Conservation (phyloP, 2,329 filamentous ascomycete species). For the Hypoxylon rubiginosum region DNA sequence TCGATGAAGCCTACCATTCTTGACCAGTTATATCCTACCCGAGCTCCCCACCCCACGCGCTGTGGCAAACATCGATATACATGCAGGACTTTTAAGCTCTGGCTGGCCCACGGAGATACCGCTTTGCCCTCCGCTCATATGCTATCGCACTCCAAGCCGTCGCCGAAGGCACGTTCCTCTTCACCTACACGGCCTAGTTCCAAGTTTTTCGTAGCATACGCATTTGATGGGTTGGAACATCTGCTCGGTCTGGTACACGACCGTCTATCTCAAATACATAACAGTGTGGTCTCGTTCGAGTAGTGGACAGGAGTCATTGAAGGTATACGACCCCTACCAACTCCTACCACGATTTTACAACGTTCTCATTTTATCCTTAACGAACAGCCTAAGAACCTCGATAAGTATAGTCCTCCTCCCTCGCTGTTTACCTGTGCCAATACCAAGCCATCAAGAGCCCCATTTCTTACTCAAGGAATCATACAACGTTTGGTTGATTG, state of each 20-base stretch:
- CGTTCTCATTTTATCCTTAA: neutral
- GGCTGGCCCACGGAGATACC: neutral
- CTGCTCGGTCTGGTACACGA: too few relatives aligned
- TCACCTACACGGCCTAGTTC: neutral
- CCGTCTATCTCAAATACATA: too few relatives aligned
- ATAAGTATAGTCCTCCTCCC: neutral
- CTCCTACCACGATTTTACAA: neutral
- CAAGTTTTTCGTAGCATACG: neutral
- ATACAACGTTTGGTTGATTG: conserved; percentile 60
- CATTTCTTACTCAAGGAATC: conserved; percentile 57
- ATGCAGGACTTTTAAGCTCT: neutral
- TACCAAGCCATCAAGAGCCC: conserved; percentile 42
- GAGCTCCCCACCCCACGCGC: neutral
- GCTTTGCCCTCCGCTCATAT: neutral
- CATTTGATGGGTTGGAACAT: neutral
- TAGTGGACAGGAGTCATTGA: too few relatives aligned
- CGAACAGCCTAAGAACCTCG: neutral
- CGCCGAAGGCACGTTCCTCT: neutral
- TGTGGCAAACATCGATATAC: neutral
- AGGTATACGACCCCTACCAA: neutral
- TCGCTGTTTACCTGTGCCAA: neutral
- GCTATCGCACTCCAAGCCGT: neutral
- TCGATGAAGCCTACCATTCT: neutral
- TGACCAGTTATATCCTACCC: neutral
- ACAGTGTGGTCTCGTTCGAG: too few relatives aligned